phyloP scores from a whole-genome alignment of 768 basidiomycete genomes.

The Boletus sensibilis region DNA sequence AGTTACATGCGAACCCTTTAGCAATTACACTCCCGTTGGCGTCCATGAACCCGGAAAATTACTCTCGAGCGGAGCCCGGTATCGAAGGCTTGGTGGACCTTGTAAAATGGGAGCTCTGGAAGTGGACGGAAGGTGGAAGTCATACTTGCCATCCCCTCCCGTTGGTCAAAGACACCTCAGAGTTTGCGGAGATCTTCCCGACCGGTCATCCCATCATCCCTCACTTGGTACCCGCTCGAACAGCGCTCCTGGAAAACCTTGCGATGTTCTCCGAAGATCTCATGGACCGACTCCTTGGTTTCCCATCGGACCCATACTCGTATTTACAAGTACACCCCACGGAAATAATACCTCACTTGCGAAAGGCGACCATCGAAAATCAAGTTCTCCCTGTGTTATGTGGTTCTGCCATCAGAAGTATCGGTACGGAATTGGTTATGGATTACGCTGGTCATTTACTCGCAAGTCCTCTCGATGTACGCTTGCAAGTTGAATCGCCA shows the following conservation, averaged over 20 bases:
- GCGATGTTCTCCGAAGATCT: slow-evolving; percentile 79
- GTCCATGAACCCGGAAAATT: slow-evolving; percentile 67
- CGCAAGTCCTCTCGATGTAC: slow-evolving; percentile 72
- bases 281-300: slow-evolving; percentile 65
- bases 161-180: slow-evolving; percentile 43
- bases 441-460: slow-evolving; percentile 80
- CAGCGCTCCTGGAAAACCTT: slow-evolving; percentile 70
- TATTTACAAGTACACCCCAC: slow-evolving; percentile 60
- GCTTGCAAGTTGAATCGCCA: slow-evolving; percentile 41
- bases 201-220: slow-evolving; percentile 64
- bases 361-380: slow-evolving; percentile 62
- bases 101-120: slow-evolving; percentile 82
- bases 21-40: slow-evolving; percentile 72
- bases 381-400: slow-evolving; percentile 78
- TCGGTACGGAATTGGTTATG: slow-evolving; percentile 79
- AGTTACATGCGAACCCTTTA: slow-evolving; percentile 74
- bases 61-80: slow-evolving; percentile 74
- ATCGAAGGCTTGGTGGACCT: slow-evolving; percentile 84
- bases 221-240: slow-evolving; percentile 66
- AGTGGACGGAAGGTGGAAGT: slow-evolving; percentile 57
- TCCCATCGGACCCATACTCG: slow-evolving; percentile 55
- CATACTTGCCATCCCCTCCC: slow-evolving; percentile 50
- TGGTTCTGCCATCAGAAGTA: slow-evolving; percentile 76
- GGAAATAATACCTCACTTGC: slow-evolving; percentile 61
- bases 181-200: slow-evolving; percentile 46